A percentile compares a stretch with the other conserved stretches of the same genome.
phyloP scores from a whole-genome alignment of 2,329 filamentous ascomycete genomes.

The Tolypocladium sp. region DNA sequence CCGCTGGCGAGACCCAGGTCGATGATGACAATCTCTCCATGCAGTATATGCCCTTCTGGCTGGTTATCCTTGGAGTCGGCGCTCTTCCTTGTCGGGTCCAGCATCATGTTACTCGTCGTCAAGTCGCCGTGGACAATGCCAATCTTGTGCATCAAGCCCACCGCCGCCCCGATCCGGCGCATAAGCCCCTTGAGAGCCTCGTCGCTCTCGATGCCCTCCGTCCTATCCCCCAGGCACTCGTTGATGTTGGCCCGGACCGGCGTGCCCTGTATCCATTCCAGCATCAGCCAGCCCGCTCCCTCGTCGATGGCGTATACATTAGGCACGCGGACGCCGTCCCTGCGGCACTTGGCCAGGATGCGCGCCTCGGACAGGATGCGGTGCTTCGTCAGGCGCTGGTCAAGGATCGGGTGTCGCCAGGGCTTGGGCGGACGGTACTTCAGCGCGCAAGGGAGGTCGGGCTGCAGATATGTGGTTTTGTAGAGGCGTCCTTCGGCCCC shows the following conservation, averaged over 20 bases:
- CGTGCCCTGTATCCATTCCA: slow-evolving; percentile 74
- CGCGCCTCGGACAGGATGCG: slow-evolving; percentile 84
- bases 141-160: slow-evolving; percentile 70
- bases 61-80: slow-evolving; percentile 10
- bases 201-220: slow-evolving; percentile 30
- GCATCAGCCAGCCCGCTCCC: slow-evolving; percentile 61
- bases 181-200: slow-evolving; percentile 52
- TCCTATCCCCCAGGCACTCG: slow-evolving; percentile 49
- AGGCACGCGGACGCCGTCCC: slow-evolving; percentile 75
- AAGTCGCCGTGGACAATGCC: slow-evolving; percentile 91
- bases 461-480: slow-evolving; percentile 68
- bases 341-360: slow-evolving; percentile 68
- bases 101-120: slow-evolving; percentile 95
- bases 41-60: slow-evolving; percentile 23
- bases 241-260: slow-evolving; percentile 65
- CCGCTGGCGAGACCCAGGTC: slow-evolving; percentile 88
- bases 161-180: slow-evolving; percentile 57
- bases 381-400: slow-evolving; percentile 76
- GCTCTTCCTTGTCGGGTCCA: slow-evolving; percentile 33
- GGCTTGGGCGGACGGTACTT: slow-evolving; percentile 89
- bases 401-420: slow-evolving; percentile 85
- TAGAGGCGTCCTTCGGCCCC: slow-evolving; percentile 95
- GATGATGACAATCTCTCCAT: slow-evolving; percentile 79
- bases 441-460: slow-evolving; percentile 62
- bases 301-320: slow-evolving; percentile 64